Evolutionary conservation across 805 yeast species (phyloP).

Genomic region (Nakazawaea laoshanensis): DNA sequence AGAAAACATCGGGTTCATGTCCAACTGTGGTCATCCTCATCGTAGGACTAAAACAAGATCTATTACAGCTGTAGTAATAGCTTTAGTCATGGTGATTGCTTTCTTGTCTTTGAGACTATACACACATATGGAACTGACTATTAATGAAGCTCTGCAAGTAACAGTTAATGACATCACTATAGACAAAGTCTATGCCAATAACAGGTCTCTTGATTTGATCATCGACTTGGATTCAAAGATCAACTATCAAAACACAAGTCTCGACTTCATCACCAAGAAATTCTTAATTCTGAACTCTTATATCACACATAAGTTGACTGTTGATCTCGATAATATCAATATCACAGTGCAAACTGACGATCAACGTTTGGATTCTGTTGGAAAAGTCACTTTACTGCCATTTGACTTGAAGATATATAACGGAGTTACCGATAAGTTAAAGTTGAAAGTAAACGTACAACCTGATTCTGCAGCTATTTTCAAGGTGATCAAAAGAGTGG

Average conservation of each 20-base stretch:
- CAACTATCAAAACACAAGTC: constrained; percentile 1
- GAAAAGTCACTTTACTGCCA: constrained; percentile 3
- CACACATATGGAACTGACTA: constrained; percentile 2
- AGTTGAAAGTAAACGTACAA: constrained; percentile 3
- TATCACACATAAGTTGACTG: constrained; percentile 4
- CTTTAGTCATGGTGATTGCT: background rate
- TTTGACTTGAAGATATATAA: constrained; percentile 5
- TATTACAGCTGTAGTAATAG: background rate
- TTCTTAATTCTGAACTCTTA: constrained; percentile 6
- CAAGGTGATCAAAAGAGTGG: constrained; percentile 2
- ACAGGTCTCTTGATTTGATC: constrained; percentile 4
- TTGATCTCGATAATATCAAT: constrained; percentile 6
- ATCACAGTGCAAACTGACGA: constrained; percentile 1
- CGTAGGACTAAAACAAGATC: background rate
- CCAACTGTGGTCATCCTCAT: too few species aligned
- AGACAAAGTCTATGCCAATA: constrained; percentile 1
- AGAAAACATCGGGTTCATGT: background rate
- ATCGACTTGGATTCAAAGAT: constrained; percentile 3
- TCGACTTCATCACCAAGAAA: constrained; percentile 3
- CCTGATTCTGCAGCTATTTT: constrained; percentile 4
- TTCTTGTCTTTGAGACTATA: background rate
- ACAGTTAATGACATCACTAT: background rate
- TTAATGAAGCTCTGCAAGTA: constrained; percentile 3
- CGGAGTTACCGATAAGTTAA: constrained; percentile 2
- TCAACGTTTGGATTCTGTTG: constrained; percentile 1